Evolutionary conservation across 2,329 filamentous ascomycete genomes (phyloP), one percentile per base, ranked within the genome.

Genomic region (Fusarium coicis): DNA sequence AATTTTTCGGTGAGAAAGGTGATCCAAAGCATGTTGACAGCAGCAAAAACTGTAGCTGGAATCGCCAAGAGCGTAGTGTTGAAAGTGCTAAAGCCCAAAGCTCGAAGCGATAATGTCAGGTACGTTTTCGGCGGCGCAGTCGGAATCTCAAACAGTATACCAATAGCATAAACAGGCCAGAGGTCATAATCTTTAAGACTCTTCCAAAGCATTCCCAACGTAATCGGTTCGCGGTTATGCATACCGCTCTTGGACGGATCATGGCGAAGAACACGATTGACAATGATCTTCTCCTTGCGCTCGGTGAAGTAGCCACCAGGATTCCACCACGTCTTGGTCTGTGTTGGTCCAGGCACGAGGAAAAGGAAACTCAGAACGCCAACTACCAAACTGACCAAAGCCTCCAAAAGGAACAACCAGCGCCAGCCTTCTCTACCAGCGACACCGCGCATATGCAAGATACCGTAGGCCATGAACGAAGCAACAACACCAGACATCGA

Each of bases 381-480:
- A 26, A 56, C 39, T 16, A 46, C 18, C 7, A 56, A 12, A 3
- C 53, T 56, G 28, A 56, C n/a, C 21, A 56, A 21, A 36, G 53
- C 50, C 12, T 83, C 80, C 21, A 83, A 77, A 10, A 83, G 78
- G 63, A 88, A 90, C 19, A 89, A 75, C 87, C 88, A 89, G 30
- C 87, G 81, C 88, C 89, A 91, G 9, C 89, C 89, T 59, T 84
- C 85, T 69, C 87, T 83, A 0, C 85, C 85, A 32, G 86, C 79
- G 40, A 84, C 74, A n/a, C 87, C 88, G 30, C 87, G 83, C 78
- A 89, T 84, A 12, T 85, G 85, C 1, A 91, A 72, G 19, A 91
- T 85, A 10, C 88, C 88, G 63, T 56, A 42, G 0, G 37, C 39
- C 36, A 42, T 30, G 40, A 47, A 46, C 0, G 54, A 46, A 15